Evolutionary conservation across 164 flowering plant species (phyloP).

Genomic region (Vitis riparia): DNA sequence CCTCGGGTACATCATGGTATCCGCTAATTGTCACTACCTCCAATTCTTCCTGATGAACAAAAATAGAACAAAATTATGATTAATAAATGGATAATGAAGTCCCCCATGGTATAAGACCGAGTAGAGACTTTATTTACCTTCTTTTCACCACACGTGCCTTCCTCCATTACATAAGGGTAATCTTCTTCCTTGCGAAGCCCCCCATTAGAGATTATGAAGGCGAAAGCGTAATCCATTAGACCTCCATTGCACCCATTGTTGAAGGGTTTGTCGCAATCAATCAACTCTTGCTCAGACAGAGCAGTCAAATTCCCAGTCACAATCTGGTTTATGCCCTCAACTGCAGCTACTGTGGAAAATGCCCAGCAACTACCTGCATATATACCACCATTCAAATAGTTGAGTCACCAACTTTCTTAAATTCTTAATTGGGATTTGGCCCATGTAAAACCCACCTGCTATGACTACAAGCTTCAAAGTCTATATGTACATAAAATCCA

Average conservation of each 20-base stretch:
- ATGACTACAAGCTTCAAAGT: background rate
- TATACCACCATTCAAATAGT: background rate
- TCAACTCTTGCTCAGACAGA: constrained; percentile 81
- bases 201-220: constrained; percentile 47
- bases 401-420: background rate
- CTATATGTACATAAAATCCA: background rate
- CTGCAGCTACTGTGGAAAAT: constrained; percentile 85
- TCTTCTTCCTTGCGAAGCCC: constrained; percentile 71
- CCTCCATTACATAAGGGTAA: constrained; percentile 73
- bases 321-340: constrained; percentile 85
- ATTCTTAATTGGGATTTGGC: background rate
- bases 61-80: too few species aligned
- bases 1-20: constrained; percentile 43
- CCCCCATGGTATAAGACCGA: too few species aligned
- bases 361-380: constrained; percentile 90
- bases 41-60: constrained; percentile 24
- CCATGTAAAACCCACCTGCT: too few species aligned
- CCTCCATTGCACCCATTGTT: constrained; percentile 88
- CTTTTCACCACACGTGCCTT: constrained; percentile 54
- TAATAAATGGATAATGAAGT: too few species aligned
- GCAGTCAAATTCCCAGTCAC: constrained; percentile 70
- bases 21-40: constrained; percentile 47
- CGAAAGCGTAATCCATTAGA: constrained; percentile 77
- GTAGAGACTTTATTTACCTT: constrained; percentile 35
- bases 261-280: constrained; percentile 64